These are phyloP conservation scores for Populus alba DNA, from an alignment of 345 rosid species.

Conservation along the genomic window DNA sequence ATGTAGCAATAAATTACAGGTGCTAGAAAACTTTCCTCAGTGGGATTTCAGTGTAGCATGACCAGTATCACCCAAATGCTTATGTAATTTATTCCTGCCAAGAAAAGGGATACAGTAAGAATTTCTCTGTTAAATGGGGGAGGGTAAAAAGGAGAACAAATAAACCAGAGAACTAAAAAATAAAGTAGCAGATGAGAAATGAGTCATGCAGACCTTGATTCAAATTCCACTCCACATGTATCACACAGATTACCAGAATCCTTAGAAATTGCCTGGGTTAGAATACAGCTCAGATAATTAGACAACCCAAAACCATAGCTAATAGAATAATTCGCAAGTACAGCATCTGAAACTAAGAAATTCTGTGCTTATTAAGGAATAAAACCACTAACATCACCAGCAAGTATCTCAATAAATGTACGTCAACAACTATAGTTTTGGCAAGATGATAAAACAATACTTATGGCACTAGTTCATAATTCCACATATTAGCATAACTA, in stretches of 20 bases:
- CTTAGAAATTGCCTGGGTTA: conserved; percentile 55
- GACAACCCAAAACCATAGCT: background rate
- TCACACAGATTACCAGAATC: conserved; percentile 58
- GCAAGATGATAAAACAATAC: background rate
- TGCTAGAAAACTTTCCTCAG: conserved; percentile 18
- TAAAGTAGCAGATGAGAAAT: background rate
- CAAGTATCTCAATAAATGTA: background rate
- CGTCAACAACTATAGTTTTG: background rate
- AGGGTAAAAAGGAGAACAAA: background rate
- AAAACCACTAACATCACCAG: background rate
- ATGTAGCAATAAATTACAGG: too few species aligned
- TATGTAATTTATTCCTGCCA: conserved; percentile 69
- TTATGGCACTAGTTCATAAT: background rate
- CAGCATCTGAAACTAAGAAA: background rate
- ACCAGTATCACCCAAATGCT: conserved; percentile 74
- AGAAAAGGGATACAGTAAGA: background rate
- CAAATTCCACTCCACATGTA: conserved; percentile 79
- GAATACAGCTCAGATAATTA: conserved; percentile 7
- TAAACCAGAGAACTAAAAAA: background rate
- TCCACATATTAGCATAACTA: background rate
- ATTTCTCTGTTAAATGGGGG: background rate
- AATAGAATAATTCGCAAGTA: background rate
- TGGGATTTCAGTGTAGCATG: conserved; percentile 62
- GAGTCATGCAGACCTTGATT: conserved; percentile 53
- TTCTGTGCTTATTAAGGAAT: background rate